Conservation (phyloP, 2,329 filamentous ascomycete species). For the Colletotrichum sp. region DNA sequence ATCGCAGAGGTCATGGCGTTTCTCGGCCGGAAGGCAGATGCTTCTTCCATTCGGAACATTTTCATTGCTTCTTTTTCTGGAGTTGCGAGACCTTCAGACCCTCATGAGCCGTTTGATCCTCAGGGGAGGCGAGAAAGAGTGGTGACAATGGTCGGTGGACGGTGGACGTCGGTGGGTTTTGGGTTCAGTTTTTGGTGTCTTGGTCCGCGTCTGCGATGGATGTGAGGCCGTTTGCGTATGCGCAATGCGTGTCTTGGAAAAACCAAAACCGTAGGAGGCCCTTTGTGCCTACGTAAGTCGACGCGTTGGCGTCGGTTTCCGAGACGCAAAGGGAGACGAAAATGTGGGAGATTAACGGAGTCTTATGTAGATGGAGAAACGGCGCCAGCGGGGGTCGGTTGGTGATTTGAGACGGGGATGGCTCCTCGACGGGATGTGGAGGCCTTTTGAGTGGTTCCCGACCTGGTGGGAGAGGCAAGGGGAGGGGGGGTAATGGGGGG, state of each 20-base stretch:
- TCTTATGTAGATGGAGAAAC: conserved; percentile 2
- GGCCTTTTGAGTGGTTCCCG: neutral
- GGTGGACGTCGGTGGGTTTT: neutral
- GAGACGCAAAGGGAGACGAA: neutral
- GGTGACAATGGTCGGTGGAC: neutral
- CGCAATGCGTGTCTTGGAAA: neutral
- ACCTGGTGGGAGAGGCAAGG: neutral
- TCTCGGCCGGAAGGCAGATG: neutral
- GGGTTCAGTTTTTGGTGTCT: neutral
- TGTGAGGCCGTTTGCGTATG: neutral
- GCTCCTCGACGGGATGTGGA: conserved; percentile 9
- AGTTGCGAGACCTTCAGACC: neutral
- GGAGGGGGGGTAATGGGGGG: neutral
- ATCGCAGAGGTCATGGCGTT: neutral
- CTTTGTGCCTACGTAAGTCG: conserved; percentile 1
- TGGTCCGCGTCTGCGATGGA: neutral
- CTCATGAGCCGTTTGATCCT: neutral
- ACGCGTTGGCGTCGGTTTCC: conserved; percentile 7
- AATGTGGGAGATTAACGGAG: conserved; percentile 8
- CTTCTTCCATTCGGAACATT: neutral
- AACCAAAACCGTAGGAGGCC: neutral
- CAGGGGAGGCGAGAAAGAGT: neutral
- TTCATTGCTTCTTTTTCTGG: neutral
- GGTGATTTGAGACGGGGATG: neutral
- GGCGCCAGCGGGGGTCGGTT: neutral